Base-by-base conservation (phyloP, 148 eudicot genomes). In the Suaeda aralocaspica region DNA sequence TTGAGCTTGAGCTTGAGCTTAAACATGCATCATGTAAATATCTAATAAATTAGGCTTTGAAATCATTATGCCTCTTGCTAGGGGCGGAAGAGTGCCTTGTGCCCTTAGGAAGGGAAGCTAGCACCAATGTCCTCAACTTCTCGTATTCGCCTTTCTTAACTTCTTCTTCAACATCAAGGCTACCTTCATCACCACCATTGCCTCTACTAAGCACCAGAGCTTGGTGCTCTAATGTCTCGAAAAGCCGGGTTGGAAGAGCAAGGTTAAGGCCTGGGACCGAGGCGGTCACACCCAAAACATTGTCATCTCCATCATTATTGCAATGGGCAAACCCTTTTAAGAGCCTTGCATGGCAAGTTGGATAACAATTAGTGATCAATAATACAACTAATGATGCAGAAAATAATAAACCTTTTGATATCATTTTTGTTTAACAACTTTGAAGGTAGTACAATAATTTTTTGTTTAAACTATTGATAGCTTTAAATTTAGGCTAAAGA, bases 81-180 rank as follows among this genome's bases (percentile, higher is more conserved):
- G 74, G 69, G 29, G 70, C 36, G 53, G 79, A 76, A 2, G 50
- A 1, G 8, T 19, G 15, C 59, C 24, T 63, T 9, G 65, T 69
- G 26, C 74, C 74, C 74, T 56, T 76, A 29, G 79, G 79, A 24
- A 76, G 79, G 56, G 72, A n/a, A 57, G 31, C 72, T 7, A 76
- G 22, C 12, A 76, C 79, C 34, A 76, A 70, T 56, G 66, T 46
- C 66, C 70, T 76, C n/a, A 70, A 76, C 59, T 34, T 64, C 36
- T 13, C 36, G 46, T 74, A 60, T 67, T 59, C 67, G 34, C n/a
- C 50, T 36, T n/a, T n/a, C n/a, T 36, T 36, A 22, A 14, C 48
- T 4, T 26, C 51, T 19, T 31, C 33, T n/a, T n/a, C n/a, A n/a
- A n/a, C n/a, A n/a, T n/a, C n/a, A n/a, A n/a, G n/a, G 16, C 10